Conservation (phyloP, 441 rosid species). For the Gossypium schwendimanii region DNA sequence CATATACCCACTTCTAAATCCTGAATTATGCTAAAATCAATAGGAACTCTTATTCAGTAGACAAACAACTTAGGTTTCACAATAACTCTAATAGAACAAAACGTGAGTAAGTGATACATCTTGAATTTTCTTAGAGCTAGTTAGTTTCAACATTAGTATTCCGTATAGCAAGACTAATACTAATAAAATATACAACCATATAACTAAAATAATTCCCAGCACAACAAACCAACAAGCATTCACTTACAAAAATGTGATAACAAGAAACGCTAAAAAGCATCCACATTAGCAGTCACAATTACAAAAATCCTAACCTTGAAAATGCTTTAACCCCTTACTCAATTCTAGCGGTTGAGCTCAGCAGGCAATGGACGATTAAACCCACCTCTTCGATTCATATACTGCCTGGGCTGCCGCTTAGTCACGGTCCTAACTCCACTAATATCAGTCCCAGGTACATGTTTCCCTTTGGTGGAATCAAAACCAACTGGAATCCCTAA, state of each 20-base stretch:
- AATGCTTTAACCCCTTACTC: background rate
- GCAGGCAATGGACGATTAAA: slow-evolving; percentile 83
- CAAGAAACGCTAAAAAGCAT: background rate
- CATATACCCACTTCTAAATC: background rate
- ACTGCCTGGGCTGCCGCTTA: slow-evolving; percentile 81
- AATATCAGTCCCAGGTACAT: slow-evolving; percentile 69
- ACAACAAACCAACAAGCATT: background rate
- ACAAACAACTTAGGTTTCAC: background rate
- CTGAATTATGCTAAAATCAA: background rate
- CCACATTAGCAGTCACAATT: background rate
- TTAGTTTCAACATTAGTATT: slow-evolving; percentile 1
- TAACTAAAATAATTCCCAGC: background rate
- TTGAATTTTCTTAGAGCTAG: background rate
- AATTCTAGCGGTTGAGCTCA: slow-evolving; percentile 55
- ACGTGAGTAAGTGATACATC: background rate
- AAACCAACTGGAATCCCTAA: slow-evolving; percentile 83
- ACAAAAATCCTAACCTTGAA: slow-evolving; percentile 32
- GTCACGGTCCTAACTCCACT: slow-evolving; percentile 72
- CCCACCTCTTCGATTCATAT: slow-evolving; percentile 93
- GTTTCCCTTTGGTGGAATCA: slow-evolving; percentile 90
- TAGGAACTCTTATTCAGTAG: background rate
- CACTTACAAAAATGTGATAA: background rate
- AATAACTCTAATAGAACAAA: background rate
- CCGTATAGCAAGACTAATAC: background rate
- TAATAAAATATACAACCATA: background rate